Evolutionary conservation across 1,284 basidiomycete genomes (phyloP).

Genomic region (Sporisorium sorghi): DNA sequence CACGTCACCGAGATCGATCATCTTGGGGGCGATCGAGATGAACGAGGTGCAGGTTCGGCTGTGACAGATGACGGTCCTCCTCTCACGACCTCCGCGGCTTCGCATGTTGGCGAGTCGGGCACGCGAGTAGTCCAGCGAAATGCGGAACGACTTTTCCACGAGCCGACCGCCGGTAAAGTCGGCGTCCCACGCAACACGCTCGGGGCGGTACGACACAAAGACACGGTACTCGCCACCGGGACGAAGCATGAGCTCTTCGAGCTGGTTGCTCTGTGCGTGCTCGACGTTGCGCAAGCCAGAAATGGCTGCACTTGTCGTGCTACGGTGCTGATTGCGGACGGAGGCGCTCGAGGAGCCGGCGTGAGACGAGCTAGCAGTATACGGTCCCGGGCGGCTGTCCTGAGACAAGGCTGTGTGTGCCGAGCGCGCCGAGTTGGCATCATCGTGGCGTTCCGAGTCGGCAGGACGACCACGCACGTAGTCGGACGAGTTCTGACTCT

Average conservation of each 20-base stretch:
- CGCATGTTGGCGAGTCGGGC: conserved; percentile 59
- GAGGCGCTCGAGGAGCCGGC: conserved; percentile 41
- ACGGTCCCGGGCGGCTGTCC: conserved; percentile 54
- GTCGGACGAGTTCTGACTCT: conserved; percentile 47
- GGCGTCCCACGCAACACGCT: conserved; percentile 63
- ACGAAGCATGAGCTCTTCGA: conserved; percentile 72
- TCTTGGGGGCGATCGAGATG: conserved; percentile 70
- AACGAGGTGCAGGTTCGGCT: conserved; percentile 72
- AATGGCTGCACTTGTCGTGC: conserved; percentile 24
- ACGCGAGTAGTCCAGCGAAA: conserved; percentile 71
- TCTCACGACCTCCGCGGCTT: conserved; percentile 63
- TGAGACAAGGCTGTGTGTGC: conserved; percentile 56
- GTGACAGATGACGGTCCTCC: conserved; percentile 70
- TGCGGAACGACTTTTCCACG: conserved; percentile 70
- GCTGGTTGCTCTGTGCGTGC: conserved; percentile 68
- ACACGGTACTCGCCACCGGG: conserved; percentile 73
- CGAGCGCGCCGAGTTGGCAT: conserved; percentile 41
- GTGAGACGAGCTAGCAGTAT: conserved; percentile 51
- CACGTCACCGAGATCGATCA: conserved; percentile 72
- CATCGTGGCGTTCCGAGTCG: conserved; percentile 37
- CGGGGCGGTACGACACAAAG: conserved; percentile 71
- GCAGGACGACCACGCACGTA: conserved; percentile 22
- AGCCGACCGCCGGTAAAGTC: conserved; percentile 69
- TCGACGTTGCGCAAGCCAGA: conserved; percentile 60
- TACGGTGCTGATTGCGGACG: conserved; percentile 30